These are phyloP conservation scores for Corymbia calophylla DNA, from an alignment of 441 rosid genomes.

Conservation along the genomic window DNA sequence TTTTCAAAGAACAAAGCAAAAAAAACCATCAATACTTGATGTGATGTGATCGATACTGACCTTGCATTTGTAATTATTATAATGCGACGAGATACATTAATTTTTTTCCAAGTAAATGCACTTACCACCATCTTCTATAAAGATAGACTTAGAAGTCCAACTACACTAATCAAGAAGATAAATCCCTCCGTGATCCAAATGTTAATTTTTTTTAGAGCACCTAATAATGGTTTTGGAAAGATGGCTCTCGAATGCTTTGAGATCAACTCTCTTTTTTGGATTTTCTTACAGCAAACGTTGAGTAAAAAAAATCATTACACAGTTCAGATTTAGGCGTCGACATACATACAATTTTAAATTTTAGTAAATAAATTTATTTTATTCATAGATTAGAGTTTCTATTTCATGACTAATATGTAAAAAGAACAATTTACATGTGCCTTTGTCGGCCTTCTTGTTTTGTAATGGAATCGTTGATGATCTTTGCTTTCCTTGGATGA, in stretches of 20 bases:
- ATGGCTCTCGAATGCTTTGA: background rate
- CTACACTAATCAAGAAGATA: background rate
- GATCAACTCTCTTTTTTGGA: background rate
- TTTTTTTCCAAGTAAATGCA: background rate
- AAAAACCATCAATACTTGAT: background rate
- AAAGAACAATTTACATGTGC: background rate
- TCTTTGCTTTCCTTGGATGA: background rate
- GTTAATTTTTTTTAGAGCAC: background rate
- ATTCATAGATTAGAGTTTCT: background rate
- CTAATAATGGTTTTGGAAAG: background rate
- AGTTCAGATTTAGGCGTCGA: background rate
- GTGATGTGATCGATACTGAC: background rate
- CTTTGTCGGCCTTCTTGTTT: background rate
- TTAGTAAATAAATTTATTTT: background rate
- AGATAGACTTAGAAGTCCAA: background rate
- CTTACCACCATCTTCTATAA: background rate
- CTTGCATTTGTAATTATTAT: background rate
- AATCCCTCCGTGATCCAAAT: background rate
- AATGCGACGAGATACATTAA: background rate
- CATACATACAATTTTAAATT: background rate
- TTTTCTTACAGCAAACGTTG: background rate
- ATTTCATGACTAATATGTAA: background rate
- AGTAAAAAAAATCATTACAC: too few species aligned
- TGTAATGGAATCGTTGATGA: background rate
- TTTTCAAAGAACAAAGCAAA: background rate